phyloP scores from a whole-genome alignment of 73 alveolate genomes.

The Durusdinium trenchii region DNA sequence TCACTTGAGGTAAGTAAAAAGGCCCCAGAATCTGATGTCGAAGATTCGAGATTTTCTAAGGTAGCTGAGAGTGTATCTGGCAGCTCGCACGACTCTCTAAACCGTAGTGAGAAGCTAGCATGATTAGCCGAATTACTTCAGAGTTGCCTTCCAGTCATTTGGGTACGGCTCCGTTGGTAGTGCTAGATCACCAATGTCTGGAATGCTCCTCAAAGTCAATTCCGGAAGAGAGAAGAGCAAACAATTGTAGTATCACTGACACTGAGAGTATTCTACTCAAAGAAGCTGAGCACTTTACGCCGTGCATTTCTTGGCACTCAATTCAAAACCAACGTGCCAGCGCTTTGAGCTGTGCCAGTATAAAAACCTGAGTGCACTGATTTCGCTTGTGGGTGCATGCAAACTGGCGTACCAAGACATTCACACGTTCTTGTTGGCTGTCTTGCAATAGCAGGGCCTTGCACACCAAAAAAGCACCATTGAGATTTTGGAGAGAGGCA shows the following conservation, averaged over 20 bases:
- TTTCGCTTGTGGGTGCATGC: no score
- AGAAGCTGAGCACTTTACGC: constrained; percentile 9
- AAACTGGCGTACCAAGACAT: neutral
- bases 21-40: no score
- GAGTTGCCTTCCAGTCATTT: neutral
- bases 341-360: constrained; percentile 23
- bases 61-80: no score
- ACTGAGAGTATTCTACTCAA: neutral
- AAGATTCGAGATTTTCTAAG: no score
- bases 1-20: no score
- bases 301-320: constrained; percentile 25
- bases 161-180: constrained; percentile 42
- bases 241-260: neutral
- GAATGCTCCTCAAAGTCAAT: constrained; percentile 13
- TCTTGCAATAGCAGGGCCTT: constrained; percentile 37
- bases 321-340: constrained; percentile 30
- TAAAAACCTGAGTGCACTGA: constrained; percentile 6
- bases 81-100: no score
- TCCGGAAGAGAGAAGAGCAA: neutral
- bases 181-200: neutral
- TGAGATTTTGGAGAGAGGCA: neutral
- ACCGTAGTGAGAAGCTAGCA: no score
- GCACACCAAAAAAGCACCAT: neutral
- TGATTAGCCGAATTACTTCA: no score
- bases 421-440: neutral